Evolutionary conservation across 2,329 filamentous ascomycete genomes (phyloP).

Genomic region (Blastomyces gilchristii): DNA sequence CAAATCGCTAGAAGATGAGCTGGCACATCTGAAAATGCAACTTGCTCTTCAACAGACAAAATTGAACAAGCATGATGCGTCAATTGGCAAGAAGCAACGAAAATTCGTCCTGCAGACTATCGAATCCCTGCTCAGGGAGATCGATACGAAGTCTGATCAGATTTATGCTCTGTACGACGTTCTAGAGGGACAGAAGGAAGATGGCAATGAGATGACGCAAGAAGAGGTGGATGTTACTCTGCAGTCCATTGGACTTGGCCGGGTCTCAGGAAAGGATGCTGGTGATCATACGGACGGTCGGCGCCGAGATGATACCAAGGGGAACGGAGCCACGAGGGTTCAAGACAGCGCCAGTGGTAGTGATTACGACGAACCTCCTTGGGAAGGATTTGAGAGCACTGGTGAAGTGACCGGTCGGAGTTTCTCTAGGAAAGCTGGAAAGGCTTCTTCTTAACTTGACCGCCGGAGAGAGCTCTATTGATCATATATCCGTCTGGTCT

Average conservation of each 20-base stretch:
- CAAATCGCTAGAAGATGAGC: slow-evolving; percentile 70
- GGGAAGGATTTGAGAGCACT: slow-evolving; percentile 37
- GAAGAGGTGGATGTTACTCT: slow-evolving; percentile 57
- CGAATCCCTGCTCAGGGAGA: slow-evolving; percentile 49
- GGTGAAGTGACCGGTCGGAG: slow-evolving; percentile 29
- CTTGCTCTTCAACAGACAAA: slow-evolving; percentile 51
- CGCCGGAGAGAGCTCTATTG: background rate
- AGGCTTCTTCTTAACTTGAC: background rate
- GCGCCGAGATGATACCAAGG: slow-evolving; percentile 4
- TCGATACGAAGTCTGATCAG: slow-evolving; percentile 66
- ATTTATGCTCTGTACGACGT: slow-evolving; percentile 79
- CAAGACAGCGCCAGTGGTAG: slow-evolving; percentile 19
- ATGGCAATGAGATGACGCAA: slow-evolving; percentile 52
- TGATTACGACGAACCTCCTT: slow-evolving; percentile 32
- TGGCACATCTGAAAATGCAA: slow-evolving; percentile 62
- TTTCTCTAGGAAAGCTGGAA: background rate
- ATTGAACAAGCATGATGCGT: slow-evolving; percentile 58
- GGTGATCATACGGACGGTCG: slow-evolving; percentile 8
- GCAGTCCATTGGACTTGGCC: slow-evolving; percentile 33
- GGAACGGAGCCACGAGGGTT: slow-evolving; percentile 9
- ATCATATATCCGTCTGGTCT: background rate
- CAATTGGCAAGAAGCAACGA: slow-evolving; percentile 55
- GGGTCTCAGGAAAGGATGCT: background rate
- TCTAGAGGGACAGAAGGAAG: slow-evolving; percentile 64
- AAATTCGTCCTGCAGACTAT: slow-evolving; percentile 52